These are phyloP conservation scores for Panicum virgatum DNA, from an alignment of 202 grass and related monocot species.

Conservation along the genomic window DNA sequence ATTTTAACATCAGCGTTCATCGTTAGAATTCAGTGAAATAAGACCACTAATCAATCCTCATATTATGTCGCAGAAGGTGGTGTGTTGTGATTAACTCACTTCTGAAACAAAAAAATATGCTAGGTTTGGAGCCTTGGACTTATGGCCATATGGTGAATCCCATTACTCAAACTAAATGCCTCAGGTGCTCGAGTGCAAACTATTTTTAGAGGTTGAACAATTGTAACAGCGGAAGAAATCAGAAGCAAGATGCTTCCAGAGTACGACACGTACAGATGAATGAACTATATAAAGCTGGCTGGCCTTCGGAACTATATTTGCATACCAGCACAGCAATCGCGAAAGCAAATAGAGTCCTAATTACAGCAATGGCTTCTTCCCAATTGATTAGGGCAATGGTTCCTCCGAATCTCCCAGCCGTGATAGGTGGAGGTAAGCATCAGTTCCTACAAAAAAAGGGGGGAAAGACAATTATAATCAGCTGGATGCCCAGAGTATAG, in stretches of 20 bases:
- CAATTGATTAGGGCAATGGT: conserved; percentile 63
- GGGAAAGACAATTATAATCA: background rate
- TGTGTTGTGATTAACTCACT: background rate
- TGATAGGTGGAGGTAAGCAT: conserved; percentile 96
- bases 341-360: conserved; percentile 31
- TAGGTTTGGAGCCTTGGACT: background rate
- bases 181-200: background rate
- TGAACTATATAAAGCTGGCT: conserved; percentile 39
- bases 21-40: background rate
- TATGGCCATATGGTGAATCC: background rate
- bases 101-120: background rate
- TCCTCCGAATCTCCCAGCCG: conserved; percentile 95
- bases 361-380: conserved; percentile 31
- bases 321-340: conserved; percentile 45
- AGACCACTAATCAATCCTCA: background rate
- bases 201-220: background rate
- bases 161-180: background rate
- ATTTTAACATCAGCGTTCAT: background rate
- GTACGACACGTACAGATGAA: conserved; percentile 30
- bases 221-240: background rate
- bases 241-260: conserved; percentile 3
- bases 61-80: background rate
- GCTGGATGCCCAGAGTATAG: background rate
- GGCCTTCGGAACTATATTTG: conserved; percentile 48
- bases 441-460: conserved; percentile 71